These are phyloP conservation scores for Aaosphaeria arxii DNA, from an alignment of 2,329 filamentous ascomycete species.

Conservation along the genomic window DNA sequence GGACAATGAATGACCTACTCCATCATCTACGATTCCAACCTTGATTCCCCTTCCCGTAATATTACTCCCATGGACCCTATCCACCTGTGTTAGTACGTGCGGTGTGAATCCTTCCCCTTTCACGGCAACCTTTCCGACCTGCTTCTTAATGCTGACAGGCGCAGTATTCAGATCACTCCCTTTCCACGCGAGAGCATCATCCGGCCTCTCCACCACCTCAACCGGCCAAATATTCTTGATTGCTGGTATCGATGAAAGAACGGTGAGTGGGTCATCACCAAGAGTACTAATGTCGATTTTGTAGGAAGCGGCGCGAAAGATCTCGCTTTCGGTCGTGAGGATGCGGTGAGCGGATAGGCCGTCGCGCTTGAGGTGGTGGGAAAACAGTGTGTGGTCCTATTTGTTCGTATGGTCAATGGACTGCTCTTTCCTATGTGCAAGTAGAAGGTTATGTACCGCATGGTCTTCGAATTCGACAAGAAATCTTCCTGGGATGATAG, in stretches of 20 bases:
- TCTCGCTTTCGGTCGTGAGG: neutral
- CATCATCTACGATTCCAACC: slow-evolving; percentile 44
- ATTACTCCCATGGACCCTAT: slow-evolving; percentile 41
- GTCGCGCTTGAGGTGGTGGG: neutral
- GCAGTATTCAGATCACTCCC: neutral
- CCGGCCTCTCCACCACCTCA: neutral
- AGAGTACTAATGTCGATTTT: neutral
- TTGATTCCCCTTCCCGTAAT: slow-evolving; percentile 47
- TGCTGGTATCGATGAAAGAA: neutral
- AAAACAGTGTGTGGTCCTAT: neutral
- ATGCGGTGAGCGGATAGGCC: neutral
- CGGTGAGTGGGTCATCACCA: neutral
- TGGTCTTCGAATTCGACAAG: neutral
- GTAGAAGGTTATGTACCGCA: neutral
- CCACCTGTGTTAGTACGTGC: slow-evolving; percentile 33
- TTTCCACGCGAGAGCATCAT: neutral
- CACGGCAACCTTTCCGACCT: neutral
- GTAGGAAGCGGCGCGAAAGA: slow-evolving; percentile 3
- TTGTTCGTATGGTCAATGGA: neutral
- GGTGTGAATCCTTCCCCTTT: slow-evolving; percentile 17
- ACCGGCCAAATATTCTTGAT: slow-evolving; percentile 4
- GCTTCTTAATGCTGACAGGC: neutral
- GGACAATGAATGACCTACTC: slow-evolving; percentile 9
- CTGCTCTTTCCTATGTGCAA: neutral
- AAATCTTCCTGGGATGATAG: neutral